phyloP scores from a whole-genome alignment of 768 basidiomycete genomes.

The Phallus indusiatus region DNA sequence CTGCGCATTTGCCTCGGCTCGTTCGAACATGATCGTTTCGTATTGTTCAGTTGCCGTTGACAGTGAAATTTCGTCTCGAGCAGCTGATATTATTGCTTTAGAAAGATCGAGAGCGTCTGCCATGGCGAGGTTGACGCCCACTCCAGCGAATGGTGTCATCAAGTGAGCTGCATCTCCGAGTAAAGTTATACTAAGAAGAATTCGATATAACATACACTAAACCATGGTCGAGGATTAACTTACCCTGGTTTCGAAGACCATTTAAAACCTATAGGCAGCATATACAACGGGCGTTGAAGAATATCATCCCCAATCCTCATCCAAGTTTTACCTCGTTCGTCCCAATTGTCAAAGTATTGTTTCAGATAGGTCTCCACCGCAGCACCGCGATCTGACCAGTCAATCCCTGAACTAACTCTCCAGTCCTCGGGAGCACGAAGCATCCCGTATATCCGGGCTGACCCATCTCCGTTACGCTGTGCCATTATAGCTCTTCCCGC shows the following conservation, averaged over 20 bases:
- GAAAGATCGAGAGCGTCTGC: conserved; percentile 17
- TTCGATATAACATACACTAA: not conserved
- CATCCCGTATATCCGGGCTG: conserved; percentile 17
- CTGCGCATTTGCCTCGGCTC: not conserved
- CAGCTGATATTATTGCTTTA: conserved; percentile 3
- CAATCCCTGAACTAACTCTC: not conserved
- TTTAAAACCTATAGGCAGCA: conserved; percentile 8
- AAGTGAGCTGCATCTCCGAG: conserved; percentile 31
- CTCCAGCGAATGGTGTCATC: conserved; percentile 29
- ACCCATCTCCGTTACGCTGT: conserved; percentile 24
- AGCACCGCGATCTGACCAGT: too few species aligned
- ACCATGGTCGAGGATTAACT: too few species aligned
- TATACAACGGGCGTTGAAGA: conserved; percentile 2
- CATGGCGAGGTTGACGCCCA: conserved; percentile 29
- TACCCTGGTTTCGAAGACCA: conserved; percentile 7
- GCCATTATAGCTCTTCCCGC: conserved; percentile 20
- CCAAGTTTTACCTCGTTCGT: not conserved
- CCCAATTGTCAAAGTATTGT: not conserved
- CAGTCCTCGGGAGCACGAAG: conserved; percentile 5
- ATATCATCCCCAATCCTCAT: not conserved
- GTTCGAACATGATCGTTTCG: not conserved
- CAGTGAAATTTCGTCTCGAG: not conserved
- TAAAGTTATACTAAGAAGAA: conserved; percentile 13
- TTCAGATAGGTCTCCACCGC: not conserved
- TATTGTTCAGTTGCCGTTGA: not conserved